These are phyloP conservation scores for Steccherinum ochraceum DNA, from an alignment of 768 basidiomycete genomes.

Conservation along the genomic window DNA sequence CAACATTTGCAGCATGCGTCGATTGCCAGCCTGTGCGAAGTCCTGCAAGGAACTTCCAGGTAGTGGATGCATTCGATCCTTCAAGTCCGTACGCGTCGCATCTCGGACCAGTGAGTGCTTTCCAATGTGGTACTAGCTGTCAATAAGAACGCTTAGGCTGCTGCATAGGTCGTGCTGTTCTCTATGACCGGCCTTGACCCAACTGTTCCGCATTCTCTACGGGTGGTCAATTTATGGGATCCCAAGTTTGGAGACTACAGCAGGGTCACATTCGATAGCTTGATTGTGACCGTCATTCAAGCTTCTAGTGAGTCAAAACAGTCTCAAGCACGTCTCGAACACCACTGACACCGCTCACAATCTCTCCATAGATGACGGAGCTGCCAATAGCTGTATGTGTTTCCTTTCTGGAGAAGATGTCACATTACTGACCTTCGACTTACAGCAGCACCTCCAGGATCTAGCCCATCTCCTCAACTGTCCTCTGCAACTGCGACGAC, in stretches of 20 bases:
- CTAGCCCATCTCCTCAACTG: too few species aligned
- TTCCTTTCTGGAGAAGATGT: too few species aligned
- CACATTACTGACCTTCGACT: too few species aligned
- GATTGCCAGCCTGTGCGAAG: constrained; percentile 19
- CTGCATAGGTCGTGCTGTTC: constrained; percentile 21
- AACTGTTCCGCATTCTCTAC: constrained; percentile 16
- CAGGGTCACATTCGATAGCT: constrained; percentile 21
- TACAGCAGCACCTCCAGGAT: too few species aligned
- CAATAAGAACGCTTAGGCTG: not conserved
- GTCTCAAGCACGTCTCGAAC: too few species aligned
- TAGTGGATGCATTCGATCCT: constrained; percentile 19
- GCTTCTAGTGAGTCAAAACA: not conserved
- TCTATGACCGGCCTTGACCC: constrained; percentile 22
- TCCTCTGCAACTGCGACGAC: too few species aligned
- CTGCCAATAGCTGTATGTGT: too few species aligned
- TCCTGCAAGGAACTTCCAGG: constrained; percentile 9
- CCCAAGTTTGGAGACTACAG: constrained; percentile 12
- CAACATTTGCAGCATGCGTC: constrained; percentile 24
- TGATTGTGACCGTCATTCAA: constrained; percentile 15
- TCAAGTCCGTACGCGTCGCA: constrained; percentile 12
- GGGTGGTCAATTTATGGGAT: constrained; percentile 21
- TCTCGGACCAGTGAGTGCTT: constrained; percentile 13
- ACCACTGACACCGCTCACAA: too few species aligned
- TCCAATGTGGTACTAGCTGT: too few species aligned
- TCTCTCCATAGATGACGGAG: too few species aligned